Conservation (phyloP, 805 yeast species). For the Lachancea thermotolerans region DNA sequence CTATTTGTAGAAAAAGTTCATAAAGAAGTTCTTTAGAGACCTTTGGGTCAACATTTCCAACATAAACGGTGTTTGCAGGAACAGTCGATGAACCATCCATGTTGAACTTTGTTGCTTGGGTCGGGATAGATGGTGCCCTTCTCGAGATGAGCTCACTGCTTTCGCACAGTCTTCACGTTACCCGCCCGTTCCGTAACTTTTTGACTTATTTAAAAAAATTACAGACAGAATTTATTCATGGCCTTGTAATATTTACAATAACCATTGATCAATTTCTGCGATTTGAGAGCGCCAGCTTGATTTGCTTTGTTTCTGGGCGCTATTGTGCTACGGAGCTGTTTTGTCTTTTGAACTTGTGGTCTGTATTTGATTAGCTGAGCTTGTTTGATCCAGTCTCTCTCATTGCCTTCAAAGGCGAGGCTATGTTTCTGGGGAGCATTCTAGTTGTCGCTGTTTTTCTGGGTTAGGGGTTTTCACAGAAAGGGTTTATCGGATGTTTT, state of each 20-base stretch:
- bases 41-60: conserved; percentile 75
- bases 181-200: not conserved
- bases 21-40: conserved; percentile 67
- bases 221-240: not conserved
- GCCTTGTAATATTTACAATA: not conserved
- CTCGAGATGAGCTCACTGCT: not conserved
- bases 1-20: conserved; percentile 80
- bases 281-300: not conserved
- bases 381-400: not conserved
- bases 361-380: not conserved
- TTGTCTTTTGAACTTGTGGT: not conserved
- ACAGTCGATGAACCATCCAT: conserved; percentile 34
- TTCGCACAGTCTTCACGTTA: not conserved
- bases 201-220: not conserved
- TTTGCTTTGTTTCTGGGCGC: not conserved
- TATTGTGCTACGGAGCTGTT: not conserved
- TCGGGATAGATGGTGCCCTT: conserved; percentile 1
- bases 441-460: no score
- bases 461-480: no score
- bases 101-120: conserved; percentile 32
- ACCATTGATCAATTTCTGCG: conserved; percentile 1
- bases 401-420: not conserved
- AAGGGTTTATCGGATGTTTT: no score
- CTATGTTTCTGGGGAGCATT: not conserved
- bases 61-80: conserved; percentile 59